Conservation (phyloP, 345 rosid species). For the Eucalyptus tenuipes region DNA sequence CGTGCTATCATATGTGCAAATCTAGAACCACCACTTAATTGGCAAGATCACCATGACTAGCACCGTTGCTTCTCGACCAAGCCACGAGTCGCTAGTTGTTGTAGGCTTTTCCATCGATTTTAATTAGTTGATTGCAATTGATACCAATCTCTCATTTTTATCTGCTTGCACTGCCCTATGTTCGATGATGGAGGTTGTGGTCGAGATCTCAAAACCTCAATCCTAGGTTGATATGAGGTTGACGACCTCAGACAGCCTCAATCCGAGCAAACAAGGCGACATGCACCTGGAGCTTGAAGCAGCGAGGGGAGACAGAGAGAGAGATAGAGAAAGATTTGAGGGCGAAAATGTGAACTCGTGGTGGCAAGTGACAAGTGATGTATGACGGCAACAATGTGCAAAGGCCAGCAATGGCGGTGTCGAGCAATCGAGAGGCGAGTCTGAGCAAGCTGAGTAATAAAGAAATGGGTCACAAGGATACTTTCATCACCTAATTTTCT, state of each 20-base stretch:
- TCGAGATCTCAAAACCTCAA: background rate
- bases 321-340: background rate
- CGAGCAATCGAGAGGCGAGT: background rate
- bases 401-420: background rate
- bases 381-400: background rate
- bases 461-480: background rate
- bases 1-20: background rate
- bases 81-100: background rate
- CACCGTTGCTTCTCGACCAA: background rate
- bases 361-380: background rate
- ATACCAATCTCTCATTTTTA: background rate
- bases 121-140: background rate
- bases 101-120: background rate
- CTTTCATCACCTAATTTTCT: background rate
- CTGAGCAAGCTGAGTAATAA: background rate
- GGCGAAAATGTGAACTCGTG: background rate
- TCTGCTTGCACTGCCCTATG: background rate
- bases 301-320: background rate
- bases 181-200: background rate
- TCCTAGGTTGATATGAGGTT: background rate
- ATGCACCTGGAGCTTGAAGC: background rate
- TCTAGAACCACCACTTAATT: background rate
- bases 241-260: background rate
- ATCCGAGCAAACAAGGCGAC: background rate
- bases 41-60: background rate